These are phyloP conservation scores for Durusdinium trenchii DNA, from an alignment of 73 alveolate genomes.

Conservation along the genomic window DNA sequence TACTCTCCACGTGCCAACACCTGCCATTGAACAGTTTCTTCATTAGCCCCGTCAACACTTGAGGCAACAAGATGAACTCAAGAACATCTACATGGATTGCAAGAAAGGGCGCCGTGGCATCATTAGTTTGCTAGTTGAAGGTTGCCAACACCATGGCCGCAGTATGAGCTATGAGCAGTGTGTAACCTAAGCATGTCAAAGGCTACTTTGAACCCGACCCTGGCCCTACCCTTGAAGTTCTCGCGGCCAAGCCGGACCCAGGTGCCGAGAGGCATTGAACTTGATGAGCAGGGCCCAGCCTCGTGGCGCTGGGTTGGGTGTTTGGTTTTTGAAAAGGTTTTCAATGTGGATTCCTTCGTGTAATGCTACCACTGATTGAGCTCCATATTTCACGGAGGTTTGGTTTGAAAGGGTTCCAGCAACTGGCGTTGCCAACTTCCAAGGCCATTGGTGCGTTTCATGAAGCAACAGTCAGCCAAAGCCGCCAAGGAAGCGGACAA, in stretches of 20 bases:
- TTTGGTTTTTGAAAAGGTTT: not conserved
- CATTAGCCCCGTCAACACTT: not conserved
- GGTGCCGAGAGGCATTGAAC: not conserved
- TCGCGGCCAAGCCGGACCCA: too few relatives aligned
- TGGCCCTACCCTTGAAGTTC: too few relatives aligned
- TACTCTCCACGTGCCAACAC: too few relatives aligned
- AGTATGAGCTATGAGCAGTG: too few relatives aligned
- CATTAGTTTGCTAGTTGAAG: not conserved
- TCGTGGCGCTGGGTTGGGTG: not conserved
- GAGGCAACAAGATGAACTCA: not conserved
- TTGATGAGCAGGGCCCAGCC: slow-evolving; percentile 28
- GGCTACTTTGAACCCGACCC: too few relatives aligned
- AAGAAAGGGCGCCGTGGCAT: not conserved
- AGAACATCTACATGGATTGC: not conserved
- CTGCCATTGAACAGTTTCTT: too few relatives aligned
- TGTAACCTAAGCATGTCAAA: too few relatives aligned
- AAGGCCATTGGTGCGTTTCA: not conserved
- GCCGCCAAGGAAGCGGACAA: too few relatives aligned
- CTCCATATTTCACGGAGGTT: not conserved
- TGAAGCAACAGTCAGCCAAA: not conserved
- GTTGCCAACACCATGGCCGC: too few relatives aligned
- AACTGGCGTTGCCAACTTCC: not conserved
- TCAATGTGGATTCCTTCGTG: not conserved
- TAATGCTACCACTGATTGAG: not conserved
- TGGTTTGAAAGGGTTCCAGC: not conserved